Conservation (phyloP, 495 filamentous ascomycete genomes). For the Chaetomium fimeti region DNA sequence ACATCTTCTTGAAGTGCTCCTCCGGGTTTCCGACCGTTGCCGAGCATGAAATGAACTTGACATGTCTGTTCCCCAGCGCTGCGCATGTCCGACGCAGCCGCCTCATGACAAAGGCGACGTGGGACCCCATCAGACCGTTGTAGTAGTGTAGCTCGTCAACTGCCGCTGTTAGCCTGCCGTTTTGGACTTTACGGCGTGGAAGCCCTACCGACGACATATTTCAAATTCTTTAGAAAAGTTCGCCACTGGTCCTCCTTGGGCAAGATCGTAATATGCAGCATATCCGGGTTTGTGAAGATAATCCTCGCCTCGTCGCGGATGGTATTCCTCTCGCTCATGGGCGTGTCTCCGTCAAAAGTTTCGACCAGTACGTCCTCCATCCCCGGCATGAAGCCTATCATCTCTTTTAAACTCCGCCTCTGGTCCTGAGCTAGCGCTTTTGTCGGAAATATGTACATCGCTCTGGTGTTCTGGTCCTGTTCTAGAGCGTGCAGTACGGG, state of each 20-base stretch:
- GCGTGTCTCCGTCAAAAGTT: slow-evolving; percentile 94
- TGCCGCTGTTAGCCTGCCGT: slow-evolving; percentile 6
- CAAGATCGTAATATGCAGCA: slow-evolving; percentile 93
- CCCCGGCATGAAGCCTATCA: slow-evolving; percentile 74
- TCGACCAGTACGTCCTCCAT: slow-evolving; percentile 78
- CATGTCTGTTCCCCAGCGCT: slow-evolving; percentile 80
- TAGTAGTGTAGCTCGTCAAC: slow-evolving; percentile 93
- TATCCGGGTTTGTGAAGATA: slow-evolving; percentile 98
- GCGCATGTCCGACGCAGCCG: slow-evolving; percentile 85
- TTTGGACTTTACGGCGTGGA: accelerated
- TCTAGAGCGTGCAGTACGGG: slow-evolving; percentile 90
- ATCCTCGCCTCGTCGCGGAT: slow-evolving; percentile 89
- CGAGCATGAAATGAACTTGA: slow-evolving; percentile 96
- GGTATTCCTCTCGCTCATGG: slow-evolving; percentile 69
- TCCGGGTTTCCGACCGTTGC: slow-evolving; percentile 95
- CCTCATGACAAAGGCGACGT: slow-evolving; percentile 94
- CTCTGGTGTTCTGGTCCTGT: slow-evolving; percentile 68
- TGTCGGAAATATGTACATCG: slow-evolving; percentile 98
- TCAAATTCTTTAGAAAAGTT: slow-evolving; percentile 81
- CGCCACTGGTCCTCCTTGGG: slow-evolving; percentile 91
- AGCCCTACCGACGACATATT: slow-evolving; percentile 74
- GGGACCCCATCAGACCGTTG: slow-evolving; percentile 89
- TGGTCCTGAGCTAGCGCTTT: slow-evolving; percentile 98
- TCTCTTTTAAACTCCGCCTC: slow-evolving; percentile 78
- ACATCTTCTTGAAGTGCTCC: slow-evolving; percentile 89